These are phyloP conservation scores for Aspergillus neoniger DNA, from an alignment of 2,329 filamentous ascomycete genomes.

Conservation along the genomic window DNA sequence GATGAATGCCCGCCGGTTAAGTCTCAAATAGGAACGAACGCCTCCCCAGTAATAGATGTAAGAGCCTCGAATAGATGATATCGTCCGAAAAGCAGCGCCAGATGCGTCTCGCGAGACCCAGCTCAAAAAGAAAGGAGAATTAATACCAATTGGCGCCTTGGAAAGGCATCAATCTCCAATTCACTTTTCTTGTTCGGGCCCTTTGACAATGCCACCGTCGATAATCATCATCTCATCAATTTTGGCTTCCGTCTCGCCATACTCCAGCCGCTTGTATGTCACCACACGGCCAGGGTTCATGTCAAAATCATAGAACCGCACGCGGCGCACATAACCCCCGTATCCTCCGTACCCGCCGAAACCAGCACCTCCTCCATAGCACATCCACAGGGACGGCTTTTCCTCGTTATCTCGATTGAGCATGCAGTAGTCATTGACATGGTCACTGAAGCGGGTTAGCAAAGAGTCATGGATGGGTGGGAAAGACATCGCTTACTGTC, in stretches of 20 bases:
- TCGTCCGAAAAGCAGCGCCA: not conserved
- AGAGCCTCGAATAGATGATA: not conserved
- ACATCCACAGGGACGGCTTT: conserved; percentile 89
- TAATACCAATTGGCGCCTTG: not conserved
- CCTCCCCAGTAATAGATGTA: not conserved
- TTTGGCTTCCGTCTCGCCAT: conserved; percentile 54
- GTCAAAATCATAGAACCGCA: conserved; percentile 90
- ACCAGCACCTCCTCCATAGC: conserved; percentile 86
- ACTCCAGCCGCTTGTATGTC: conserved; percentile 90
- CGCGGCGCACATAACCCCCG: conserved; percentile 76
- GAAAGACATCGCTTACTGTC: conserved; percentile 66
- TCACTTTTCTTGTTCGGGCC: conserved; percentile 20
- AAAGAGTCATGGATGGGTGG: not conserved
- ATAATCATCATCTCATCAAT: conserved; percentile 64
- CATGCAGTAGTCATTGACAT: conserved; percentile 95
- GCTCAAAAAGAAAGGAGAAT: not conserved
- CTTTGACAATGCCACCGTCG: conserved; percentile 57
- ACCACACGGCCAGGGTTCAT: conserved; percentile 84
- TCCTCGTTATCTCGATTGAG: conserved; percentile 59
- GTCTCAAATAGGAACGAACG: not conserved
- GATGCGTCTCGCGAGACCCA: not conserved
- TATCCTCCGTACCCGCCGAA: conserved; percentile 97
- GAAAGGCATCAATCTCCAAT: not conserved
- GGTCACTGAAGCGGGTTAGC: conserved; percentile 62
- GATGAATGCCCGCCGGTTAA: not conserved